phyloP scores from a whole-genome alignment of 441 rosid genomes.

The Corymbia calophylla region DNA sequence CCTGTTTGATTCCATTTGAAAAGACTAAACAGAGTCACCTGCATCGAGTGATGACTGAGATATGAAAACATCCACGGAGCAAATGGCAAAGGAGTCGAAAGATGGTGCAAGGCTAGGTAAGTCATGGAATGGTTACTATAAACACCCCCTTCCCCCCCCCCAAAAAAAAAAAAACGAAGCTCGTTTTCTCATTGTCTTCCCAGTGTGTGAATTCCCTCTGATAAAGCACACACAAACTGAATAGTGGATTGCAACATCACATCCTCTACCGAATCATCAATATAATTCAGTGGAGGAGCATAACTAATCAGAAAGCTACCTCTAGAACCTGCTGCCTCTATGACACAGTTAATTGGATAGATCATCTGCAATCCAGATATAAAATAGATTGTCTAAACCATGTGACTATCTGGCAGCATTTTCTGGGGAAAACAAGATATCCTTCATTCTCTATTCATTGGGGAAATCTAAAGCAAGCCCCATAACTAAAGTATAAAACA shows the following conservation, averaged over 20 bases:
- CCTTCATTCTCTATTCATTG: background rate
- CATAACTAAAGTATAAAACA: background rate
- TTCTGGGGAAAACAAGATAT: background rate
- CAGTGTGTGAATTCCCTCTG: background rate
- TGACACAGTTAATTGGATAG: background rate
- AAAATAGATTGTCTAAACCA: background rate
- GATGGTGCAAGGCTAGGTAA: background rate
- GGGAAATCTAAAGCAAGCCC: background rate
- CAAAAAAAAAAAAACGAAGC: background rate
- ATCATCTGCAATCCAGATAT: background rate
- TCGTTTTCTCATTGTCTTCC: background rate
- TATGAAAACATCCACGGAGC: background rate
- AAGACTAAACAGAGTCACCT: background rate
- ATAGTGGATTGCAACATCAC: background rate
- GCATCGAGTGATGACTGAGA: background rate
- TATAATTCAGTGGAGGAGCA: background rate
- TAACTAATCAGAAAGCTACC: background rate
- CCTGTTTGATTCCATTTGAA: conserved; percentile 43
- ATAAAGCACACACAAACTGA: background rate
- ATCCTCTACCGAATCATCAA: background rate
- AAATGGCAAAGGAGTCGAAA: background rate
- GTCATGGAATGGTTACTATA: background rate
- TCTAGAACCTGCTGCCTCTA: background rate
- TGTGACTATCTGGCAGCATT: background rate
- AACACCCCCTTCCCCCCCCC: background rate